A percentile compares a stretch with the other conserved stretches of the same genome.
Evolutionary conservation across 768 basidiomycete genomes (phyloP).

Genomic region (Pseudohyphozyma bogoriensis): DNA sequence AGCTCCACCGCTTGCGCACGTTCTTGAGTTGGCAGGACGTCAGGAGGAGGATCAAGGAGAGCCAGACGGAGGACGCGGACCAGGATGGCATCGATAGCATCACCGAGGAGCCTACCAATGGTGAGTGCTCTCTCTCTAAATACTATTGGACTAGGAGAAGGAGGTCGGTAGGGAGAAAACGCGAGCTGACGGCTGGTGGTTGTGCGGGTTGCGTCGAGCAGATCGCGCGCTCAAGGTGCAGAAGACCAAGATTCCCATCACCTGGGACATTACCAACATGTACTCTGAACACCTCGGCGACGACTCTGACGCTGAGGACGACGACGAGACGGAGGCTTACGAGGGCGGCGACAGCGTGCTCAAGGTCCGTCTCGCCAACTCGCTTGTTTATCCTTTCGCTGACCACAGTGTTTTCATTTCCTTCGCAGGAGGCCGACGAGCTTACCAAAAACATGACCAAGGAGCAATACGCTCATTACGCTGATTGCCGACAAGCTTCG

Average conservation of each 20-base stretch:
- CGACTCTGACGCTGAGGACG: conserved; percentile 87
- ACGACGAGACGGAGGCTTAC: conserved; percentile 90
- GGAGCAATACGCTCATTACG: conserved; percentile 94
- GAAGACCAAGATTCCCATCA: conserved; percentile 87
- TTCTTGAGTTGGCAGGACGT: conserved; percentile 98
- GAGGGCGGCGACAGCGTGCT: conserved; percentile 84
- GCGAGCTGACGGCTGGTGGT: conserved; percentile 31
- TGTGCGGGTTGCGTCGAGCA: too few species aligned
- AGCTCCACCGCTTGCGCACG: conserved; percentile 82
- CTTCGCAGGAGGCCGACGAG: conserved; percentile 74
- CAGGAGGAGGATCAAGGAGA: conserved; percentile 82
- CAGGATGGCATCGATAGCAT: conserved; percentile 67
- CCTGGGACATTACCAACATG: conserved; percentile 88
- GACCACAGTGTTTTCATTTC: background rate
- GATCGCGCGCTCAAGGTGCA: conserved; percentile 56
- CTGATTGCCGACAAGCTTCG: conserved; percentile 89
- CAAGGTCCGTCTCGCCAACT: conserved; percentile 44
- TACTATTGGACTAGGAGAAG: too few species aligned
- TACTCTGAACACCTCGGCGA: conserved; percentile 72
- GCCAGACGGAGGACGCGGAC: conserved; percentile 43
- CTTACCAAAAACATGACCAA: conserved; percentile 90
- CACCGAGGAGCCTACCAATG: conserved; percentile 57
- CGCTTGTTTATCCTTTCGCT: background rate
- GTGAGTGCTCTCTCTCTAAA: too few species aligned
- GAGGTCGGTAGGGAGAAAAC: background rate